Evolutionary conservation across 352 stramenopile genomes (phyloP).

Genomic region (Blastocystis sp.): DNA sequence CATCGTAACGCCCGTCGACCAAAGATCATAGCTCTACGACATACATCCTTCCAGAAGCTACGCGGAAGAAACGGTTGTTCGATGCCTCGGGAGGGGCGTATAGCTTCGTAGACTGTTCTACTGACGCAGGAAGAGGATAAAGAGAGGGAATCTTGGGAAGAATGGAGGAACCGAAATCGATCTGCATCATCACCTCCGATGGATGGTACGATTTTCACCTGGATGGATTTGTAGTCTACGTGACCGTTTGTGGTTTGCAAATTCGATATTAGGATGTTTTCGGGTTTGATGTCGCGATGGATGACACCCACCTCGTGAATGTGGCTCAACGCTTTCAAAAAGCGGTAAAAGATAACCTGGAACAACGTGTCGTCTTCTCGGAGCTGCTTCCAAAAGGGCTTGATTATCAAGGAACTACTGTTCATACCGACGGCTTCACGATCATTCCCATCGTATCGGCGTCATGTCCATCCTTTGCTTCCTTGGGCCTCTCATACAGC

Average conservation of each 20-base stretch:
- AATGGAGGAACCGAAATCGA: conserved; percentile 52
- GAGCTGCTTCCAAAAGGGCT: conserved; percentile 17
- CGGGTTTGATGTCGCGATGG: conserved; percentile 54
- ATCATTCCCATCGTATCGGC: background rate
- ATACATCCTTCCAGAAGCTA: background rate
- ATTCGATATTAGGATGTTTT: conserved; percentile 44
- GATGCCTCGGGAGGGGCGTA: conserved; percentile 49
- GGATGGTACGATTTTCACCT: conserved; percentile 5
- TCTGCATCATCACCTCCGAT: background rate
- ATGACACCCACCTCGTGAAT: conserved; percentile 23
- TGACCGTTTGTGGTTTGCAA: background rate
- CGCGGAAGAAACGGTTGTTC: background rate
- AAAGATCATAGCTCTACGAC: conserved; percentile 47
- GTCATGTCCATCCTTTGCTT: background rate
- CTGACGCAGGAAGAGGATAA: conserved; percentile 45
- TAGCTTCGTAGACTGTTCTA: conserved; percentile 20
- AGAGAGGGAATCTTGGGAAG: background rate
- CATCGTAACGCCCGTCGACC: conserved; percentile 49
- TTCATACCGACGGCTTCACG: background rate
- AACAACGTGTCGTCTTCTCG: background rate
- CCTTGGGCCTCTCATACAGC: background rate
- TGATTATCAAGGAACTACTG: background rate
- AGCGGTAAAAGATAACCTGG: conserved; percentile 15
- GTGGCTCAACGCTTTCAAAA: background rate
- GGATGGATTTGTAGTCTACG: conserved; percentile 7